Evolutionary conservation across 768 basidiomycete species (phyloP).

Genomic region (Neoboletus subvelutipes): DNA sequence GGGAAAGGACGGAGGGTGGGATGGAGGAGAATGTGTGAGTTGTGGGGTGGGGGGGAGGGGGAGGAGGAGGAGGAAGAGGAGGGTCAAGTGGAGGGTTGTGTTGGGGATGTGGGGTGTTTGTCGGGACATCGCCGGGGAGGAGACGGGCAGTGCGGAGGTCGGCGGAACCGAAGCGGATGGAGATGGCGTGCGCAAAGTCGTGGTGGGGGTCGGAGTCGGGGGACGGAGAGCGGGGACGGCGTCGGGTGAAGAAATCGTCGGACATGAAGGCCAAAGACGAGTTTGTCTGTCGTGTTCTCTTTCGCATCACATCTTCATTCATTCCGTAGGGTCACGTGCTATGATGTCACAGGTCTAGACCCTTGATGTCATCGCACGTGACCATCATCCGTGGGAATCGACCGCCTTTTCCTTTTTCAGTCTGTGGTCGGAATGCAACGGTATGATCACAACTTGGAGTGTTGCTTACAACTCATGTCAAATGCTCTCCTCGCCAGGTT

Average conservation of each 20-base stretch:
- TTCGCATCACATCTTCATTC: neutral
- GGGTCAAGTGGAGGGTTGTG: neutral
- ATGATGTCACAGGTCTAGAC: slow-evolving; percentile 35
- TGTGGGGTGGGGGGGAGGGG: neutral
- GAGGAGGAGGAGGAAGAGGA: neutral
- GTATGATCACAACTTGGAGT: slow-evolving; percentile 14
- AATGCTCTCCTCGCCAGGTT: slow-evolving; percentile 74
- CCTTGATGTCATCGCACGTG: slow-evolving; percentile 29
- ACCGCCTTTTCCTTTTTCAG: neutral
- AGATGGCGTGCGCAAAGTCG: slow-evolving; percentile 56
- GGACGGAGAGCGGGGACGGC: no score
- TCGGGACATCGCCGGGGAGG: slow-evolving; percentile 23
- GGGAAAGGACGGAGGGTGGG: slow-evolving; percentile 30
- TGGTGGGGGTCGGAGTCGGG: slow-evolving; percentile 28
- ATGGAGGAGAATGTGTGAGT: slow-evolving; percentile 26
- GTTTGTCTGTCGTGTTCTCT: no score
- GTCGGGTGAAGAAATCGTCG: slow-evolving; percentile 42
- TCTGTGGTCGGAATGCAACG: slow-evolving; percentile 16
- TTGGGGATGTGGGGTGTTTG: slow-evolving; percentile 21
- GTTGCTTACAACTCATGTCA: no score
- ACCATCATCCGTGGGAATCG: slow-evolving; percentile 4
- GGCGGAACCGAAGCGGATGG: slow-evolving; percentile 42
- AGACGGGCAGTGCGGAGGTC: slow-evolving; percentile 40
- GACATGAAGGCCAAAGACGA: slow-evolving; percentile 17
- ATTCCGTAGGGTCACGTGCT: slow-evolving; percentile 24